Base-by-base conservation (phyloP, 441 rosid species). In the Daphne laureola region DNA sequence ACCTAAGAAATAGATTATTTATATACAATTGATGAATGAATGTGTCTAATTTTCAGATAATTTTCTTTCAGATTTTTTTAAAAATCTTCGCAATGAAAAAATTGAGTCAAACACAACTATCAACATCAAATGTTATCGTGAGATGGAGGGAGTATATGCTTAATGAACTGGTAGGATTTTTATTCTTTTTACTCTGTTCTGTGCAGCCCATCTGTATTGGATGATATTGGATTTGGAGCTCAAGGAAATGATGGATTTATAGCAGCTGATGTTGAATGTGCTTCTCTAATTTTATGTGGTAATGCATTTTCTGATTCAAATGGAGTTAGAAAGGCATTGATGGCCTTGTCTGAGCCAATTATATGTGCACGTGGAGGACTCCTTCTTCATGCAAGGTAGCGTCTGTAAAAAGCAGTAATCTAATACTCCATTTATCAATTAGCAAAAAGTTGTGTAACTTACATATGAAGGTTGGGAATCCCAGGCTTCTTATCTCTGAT, bases 321-420 rank as follows among this genome's bases (percentile, higher is more conserved):
- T 63, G 80, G 74, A 48, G 48, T 51, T 46, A 68, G 68, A 63
- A 51, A 66, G 49, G 72, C 68, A 40, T 60, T 68, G 59, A 44
- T 58, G 46, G 53, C 62, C 50, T 57, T 68, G 64, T 62, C 69
- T 38, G 77, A 48, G 55, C 74, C 79, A 52, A 55, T 71, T 49
- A 60, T 75, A 57, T 57, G 46, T 62, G 58, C 80, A 53, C 59
- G 74, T 6, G 74, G 80, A 25, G 80, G 74, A 36, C 60, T 75
- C 57, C 74, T 64, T 50, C 57, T 71, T 35, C 53, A 60, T 47
- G 67, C 72, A 46, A 65, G 77, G 76, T 68, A 43, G 13, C 27
- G 18, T 43, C 27, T 53, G 36, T 51, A 17, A 51, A 35, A 49
- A 21, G 25, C 25, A 21, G 25, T 21, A 21, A 21, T 21, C 25